Conservation (phyloP, 208 protist genomes). For the Wallacemonas collosoma region DNA sequence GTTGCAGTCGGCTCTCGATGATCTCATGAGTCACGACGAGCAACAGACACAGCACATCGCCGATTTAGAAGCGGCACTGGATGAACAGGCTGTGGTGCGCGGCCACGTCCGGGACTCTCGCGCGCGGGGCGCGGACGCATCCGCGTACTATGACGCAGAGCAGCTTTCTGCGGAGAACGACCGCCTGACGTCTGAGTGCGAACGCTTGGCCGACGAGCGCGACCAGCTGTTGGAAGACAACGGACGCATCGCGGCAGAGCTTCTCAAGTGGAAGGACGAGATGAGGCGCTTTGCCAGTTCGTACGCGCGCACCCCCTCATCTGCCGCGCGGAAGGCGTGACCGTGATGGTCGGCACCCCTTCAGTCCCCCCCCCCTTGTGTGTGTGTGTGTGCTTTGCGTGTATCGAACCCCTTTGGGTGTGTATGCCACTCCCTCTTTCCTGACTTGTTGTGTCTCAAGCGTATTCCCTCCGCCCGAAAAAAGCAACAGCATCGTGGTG, state of each 20-base stretch:
- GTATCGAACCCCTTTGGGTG: no score
- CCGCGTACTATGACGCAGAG: constrained; percentile 23
- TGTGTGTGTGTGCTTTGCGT: no score
- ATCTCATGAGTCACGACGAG: constrained; percentile 52
- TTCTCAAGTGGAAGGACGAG: constrained; percentile 57
- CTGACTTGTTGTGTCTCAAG: no score
- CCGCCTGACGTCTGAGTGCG: constrained; percentile 49
- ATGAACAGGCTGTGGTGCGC: constrained; percentile 4
- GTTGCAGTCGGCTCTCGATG: constrained; percentile 43
- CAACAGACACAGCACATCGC: constrained; percentile 27
- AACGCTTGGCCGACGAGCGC: constrained; percentile 43
- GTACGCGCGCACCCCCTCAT: constrained; percentile 6
- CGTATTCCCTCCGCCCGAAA: no score
- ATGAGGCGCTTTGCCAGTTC: constrained; percentile 39
- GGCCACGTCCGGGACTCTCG: background rate
- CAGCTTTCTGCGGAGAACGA: constrained; percentile 53
- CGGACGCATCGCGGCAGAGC: constrained; percentile 46
- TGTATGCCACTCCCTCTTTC: no score
- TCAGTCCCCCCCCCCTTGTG: no score
- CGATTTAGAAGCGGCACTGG: constrained; percentile 28
- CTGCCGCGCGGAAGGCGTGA: background rate
- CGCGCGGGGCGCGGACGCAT: background rate
- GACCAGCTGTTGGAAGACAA: constrained; percentile 53
- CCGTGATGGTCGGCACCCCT: background rate
- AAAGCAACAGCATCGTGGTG: no score